phyloP scores from a whole-genome alignment of 2,329 filamentous ascomycete species.

The Dothistroma pini region DNA sequence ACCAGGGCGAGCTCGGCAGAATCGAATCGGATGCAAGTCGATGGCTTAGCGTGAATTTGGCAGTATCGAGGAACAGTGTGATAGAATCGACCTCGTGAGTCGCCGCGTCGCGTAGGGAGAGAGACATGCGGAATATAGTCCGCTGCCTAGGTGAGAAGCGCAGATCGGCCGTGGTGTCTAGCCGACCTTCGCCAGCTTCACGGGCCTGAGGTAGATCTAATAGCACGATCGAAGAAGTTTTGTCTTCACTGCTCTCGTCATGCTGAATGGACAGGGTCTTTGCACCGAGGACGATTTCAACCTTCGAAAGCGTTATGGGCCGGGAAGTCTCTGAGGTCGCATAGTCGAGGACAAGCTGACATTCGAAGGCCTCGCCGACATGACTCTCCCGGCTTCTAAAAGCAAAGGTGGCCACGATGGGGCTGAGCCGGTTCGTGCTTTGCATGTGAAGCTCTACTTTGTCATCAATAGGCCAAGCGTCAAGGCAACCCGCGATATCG shows the following conservation, averaged over 20 bases:
- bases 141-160: constrained; percentile 7
- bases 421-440: constrained; percentile 23
- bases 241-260: background rate
- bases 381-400: constrained; percentile 55
- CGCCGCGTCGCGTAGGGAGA: constrained; percentile 78
- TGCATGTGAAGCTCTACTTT: constrained; percentile 19
- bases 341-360: constrained; percentile 54
- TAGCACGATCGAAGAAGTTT: background rate
- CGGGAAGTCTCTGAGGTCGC: constrained; percentile 30
- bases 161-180: constrained; percentile 15
- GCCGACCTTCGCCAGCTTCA: constrained; percentile 16
- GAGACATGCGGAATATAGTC: constrained; percentile 63
- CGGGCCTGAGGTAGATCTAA: constrained; percentile 2
- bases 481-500: constrained; percentile 21
- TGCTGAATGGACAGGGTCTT: constrained; percentile 20
- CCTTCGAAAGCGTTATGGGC: constrained; percentile 19
- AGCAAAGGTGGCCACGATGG: constrained; percentile 50
- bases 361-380: constrained; percentile 56
- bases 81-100: constrained; percentile 64
- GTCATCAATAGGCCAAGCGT: constrained; percentile 11
- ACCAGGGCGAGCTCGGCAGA: constrained; percentile 13
- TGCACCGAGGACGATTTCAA: constrained; percentile 20
- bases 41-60: constrained; percentile 65
- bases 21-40: constrained; percentile 44
- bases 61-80: constrained; percentile 59